A percentile compares a stretch with the other conserved stretches of the same genome.
These are phyloP conservation scores for Pterocarpus macrocarpus DNA, from an alignment of 306 rosid species.

Conservation along the genomic window DNA sequence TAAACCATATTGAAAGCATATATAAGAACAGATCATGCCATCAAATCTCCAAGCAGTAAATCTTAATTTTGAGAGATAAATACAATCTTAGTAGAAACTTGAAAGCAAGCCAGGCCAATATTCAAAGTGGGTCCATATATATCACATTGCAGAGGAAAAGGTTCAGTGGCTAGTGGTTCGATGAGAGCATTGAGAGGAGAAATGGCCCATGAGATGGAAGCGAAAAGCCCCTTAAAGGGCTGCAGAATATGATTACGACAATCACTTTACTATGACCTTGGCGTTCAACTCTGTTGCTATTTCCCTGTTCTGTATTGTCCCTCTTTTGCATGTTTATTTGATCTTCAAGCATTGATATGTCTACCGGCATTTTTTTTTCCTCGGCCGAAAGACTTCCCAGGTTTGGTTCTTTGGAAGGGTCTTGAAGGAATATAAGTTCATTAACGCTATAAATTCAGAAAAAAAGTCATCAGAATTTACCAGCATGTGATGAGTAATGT, in stretches of 20 bases:
- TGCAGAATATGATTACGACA: neutral
- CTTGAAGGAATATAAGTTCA: too few species aligned
- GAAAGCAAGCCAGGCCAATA: slow-evolving; percentile 6
- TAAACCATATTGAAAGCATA: too few species aligned
- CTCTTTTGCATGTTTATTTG: slow-evolving; percentile 4
- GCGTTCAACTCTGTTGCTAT: slow-evolving; percentile 3
- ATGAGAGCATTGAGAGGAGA: neutral
- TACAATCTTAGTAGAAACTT: too few species aligned
- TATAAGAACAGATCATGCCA: too few species aligned
- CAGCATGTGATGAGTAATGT: too few species aligned
- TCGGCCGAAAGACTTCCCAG: neutral
- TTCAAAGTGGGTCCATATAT: slow-evolving; percentile 46
- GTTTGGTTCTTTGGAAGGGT: neutral
- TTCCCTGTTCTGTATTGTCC: neutral
- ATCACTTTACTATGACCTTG: neutral
- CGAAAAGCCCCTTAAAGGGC: slow-evolving; percentile 19
- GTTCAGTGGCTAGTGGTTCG: neutral
- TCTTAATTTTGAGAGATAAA: too few species aligned
- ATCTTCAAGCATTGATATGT: neutral
- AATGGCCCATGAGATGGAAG: slow-evolving; percentile 2
- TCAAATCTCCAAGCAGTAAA: too few species aligned
- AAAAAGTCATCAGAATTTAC: too few species aligned
- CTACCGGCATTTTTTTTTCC: neutral
- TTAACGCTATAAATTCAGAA: too few species aligned
- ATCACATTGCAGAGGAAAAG: too few species aligned